Evolutionary conservation across 148 eudicot species (phyloP).

Genomic region (Hydrangea macrophylla): DNA sequence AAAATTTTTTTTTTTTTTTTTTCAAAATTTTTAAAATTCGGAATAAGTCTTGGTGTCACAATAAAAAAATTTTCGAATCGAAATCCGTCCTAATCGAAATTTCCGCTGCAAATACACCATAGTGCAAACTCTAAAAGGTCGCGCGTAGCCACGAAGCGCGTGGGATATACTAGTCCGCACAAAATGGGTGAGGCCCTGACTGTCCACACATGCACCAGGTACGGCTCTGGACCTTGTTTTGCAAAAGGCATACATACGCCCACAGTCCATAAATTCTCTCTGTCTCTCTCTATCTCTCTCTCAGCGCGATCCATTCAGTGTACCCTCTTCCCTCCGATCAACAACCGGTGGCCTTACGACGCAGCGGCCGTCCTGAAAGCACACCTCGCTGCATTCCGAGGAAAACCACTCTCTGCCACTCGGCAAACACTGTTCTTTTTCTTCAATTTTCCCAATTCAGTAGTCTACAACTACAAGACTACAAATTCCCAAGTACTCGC

Average conservation of each 20-base stretch:
- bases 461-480: not conserved
- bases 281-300: conserved; percentile 9
- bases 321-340: conserved; percentile 8
- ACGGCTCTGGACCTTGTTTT: conserved; percentile 8
- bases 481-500: not conserved
- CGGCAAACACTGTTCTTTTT: not conserved
- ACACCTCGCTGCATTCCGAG: not conserved
- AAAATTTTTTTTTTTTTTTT: too few species aligned
- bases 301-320: not conserved
- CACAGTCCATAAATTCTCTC: not conserved
- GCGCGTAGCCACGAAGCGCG: not conserved
- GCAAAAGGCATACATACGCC: not conserved
- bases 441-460: not conserved
- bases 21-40: too few species aligned
- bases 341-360: not conserved
- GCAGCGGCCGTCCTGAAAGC: not conserved
- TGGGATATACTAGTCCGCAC: conserved; percentile 1
- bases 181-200: conserved; percentile 18
- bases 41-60: too few species aligned
- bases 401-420: conserved; percentile 1
- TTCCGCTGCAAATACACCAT: too few species aligned
- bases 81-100: too few species aligned
- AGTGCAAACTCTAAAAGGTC: too few species aligned
- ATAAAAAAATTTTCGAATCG: too few species aligned
- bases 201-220: conserved; percentile 32